phyloP scores from a whole-genome alignment of 768 basidiomycete species.

The Paxillus ammoniavirescens region DNA sequence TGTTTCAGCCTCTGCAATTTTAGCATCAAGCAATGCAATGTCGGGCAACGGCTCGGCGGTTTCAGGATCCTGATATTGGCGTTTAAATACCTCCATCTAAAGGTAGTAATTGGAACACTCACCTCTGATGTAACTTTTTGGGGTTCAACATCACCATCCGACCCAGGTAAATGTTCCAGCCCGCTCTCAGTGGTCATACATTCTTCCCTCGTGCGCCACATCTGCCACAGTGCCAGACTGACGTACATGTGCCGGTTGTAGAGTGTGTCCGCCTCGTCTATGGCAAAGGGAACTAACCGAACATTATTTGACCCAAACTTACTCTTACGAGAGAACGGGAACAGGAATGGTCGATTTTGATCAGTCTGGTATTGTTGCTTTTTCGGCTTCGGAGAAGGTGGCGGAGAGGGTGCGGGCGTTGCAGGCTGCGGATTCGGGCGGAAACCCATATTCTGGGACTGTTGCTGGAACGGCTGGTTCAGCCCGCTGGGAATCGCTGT shows the following conservation, averaged over 20 bases:
- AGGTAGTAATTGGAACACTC: slow-evolving; percentile 10
- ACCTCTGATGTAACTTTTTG: slow-evolving; percentile 47
- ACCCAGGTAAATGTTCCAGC: slow-evolving; percentile 73
- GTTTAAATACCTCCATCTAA: not conserved
- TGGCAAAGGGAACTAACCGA: slow-evolving; percentile 87
- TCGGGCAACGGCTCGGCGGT: slow-evolving; percentile 68
- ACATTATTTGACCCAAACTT: slow-evolving; percentile 50
- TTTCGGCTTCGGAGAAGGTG: slow-evolving; percentile 85
- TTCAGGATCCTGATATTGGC: slow-evolving; percentile 50
- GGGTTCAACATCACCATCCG: slow-evolving; percentile 55
- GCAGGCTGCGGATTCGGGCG: slow-evolving; percentile 61
- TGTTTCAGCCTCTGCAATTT: slow-evolving; percentile 64
- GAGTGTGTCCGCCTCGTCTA: slow-evolving; percentile 91
- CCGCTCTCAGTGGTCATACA: slow-evolving; percentile 94
- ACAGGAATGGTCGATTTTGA: slow-evolving; percentile 88
- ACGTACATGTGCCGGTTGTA: slow-evolving; percentile 91
- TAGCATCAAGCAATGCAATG: slow-evolving; percentile 66
- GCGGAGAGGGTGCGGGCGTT: slow-evolving; percentile 90
- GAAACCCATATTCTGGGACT: slow-evolving; percentile 25
- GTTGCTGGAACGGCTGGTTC: slow-evolving; percentile 37
- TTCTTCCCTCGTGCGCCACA: slow-evolving; percentile 95
- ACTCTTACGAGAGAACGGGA: slow-evolving; percentile 81
- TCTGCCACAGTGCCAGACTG: slow-evolving; percentile 84
- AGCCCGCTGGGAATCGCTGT: slow-evolving; percentile 37
- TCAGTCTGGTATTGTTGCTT: slow-evolving; percentile 99